Evolutionary conservation across 2,329 filamentous ascomycete species (phyloP).

Genomic region (Monilinia fructigena): DNA sequence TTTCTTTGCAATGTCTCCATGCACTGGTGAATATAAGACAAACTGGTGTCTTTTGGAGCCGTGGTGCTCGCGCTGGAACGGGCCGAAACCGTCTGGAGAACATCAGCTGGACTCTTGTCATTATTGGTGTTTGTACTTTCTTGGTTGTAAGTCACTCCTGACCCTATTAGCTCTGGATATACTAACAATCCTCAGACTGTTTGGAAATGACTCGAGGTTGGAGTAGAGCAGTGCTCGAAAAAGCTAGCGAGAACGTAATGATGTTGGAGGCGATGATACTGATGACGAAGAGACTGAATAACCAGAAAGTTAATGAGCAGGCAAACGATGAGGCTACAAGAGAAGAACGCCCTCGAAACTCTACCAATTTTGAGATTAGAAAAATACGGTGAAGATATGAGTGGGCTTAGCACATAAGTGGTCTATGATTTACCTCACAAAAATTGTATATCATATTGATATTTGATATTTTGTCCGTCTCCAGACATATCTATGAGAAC

Average conservation of each 20-base stretch:
- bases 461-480: not conserved
- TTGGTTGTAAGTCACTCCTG: slow-evolving; percentile 60
- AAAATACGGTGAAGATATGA: slow-evolving; percentile 26
- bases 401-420: not conserved
- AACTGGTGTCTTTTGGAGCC: slow-evolving; percentile 54
- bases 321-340: not conserved
- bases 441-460: not conserved
- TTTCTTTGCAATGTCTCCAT: slow-evolving; percentile 71
- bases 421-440: not conserved
- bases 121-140: slow-evolving; percentile 79
- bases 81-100: slow-evolving; percentile 76
- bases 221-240: slow-evolving; percentile 71
- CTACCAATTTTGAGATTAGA: slow-evolving; percentile 25
- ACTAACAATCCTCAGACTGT: slow-evolving; percentile 54
- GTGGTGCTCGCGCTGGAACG: slow-evolving; percentile 52
- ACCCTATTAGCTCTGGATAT: not conserved
- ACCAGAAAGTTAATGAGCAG: slow-evolving; percentile 6
- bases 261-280: slow-evolving; percentile 65
- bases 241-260: slow-evolving; percentile 77
- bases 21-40: slow-evolving; percentile 73
- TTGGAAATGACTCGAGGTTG: slow-evolving; percentile 78
- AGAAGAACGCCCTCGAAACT: not conserved
- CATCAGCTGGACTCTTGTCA: slow-evolving; percentile 74
- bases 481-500: not conserved
- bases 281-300: slow-evolving; percentile 44